These are phyloP conservation scores for Trichothecium roseum DNA, from an alignment of 2,329 filamentous ascomycete genomes.

Conservation along the genomic window DNA sequence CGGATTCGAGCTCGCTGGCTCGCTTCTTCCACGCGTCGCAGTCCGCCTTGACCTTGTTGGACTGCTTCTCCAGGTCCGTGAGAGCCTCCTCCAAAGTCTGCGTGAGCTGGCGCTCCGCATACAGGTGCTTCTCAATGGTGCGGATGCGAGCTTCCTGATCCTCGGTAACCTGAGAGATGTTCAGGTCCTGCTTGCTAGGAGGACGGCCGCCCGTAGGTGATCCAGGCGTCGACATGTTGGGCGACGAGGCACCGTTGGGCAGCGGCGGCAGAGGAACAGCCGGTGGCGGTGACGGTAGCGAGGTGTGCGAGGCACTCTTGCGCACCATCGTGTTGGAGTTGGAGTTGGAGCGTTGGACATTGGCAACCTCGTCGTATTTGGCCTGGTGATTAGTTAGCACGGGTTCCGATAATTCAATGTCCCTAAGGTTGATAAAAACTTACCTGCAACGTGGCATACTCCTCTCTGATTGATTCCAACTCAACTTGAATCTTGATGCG, in stretches of 20 bases:
- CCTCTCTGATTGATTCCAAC: conserved; percentile 55
- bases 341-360: conserved; percentile 42
- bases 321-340: conserved; percentile 63
- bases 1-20: conserved; percentile 61
- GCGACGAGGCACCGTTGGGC: conserved; percentile 47
- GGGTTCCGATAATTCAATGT: no score
- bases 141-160: conserved; percentile 92
- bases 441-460: conserved; percentile 71
- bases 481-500: conserved; percentile 55
- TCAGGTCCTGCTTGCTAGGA: conserved; percentile 63
- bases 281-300: conserved; percentile 85
- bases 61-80: conserved; percentile 83
- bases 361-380: conserved; percentile 45
- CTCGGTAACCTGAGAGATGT: conserved; percentile 70
- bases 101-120: conserved; percentile 92
- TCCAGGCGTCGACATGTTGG: conserved; percentile 29
- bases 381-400: conserved; percentile 31
- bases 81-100: conserved; percentile 91
- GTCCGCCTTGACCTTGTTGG: conserved; percentile 84
- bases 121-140: conserved; percentile 92
- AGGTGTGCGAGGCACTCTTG: conserved; percentile 74
- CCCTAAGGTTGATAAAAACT: conserved; percentile 19
- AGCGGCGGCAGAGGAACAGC: conserved; percentile 93
- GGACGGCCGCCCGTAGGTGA: conserved; percentile 55
- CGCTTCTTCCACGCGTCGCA: conserved; percentile 87